Base-by-base conservation (phyloP, 306 rosid species). In the Vigna angularis region DNA sequence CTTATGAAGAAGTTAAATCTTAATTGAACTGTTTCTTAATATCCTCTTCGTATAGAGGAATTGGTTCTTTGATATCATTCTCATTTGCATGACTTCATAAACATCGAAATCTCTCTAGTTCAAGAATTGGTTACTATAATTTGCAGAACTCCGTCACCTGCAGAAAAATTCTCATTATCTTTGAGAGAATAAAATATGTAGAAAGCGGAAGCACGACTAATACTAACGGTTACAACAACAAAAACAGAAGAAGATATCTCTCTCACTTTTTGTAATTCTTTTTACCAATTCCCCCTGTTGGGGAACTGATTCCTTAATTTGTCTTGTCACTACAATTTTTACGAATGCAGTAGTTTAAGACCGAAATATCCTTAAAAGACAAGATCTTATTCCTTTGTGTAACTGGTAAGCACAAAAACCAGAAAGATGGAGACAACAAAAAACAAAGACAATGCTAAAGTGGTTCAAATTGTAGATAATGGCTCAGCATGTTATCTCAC, bases 1-100 rank as follows among this genome's bases (percentile, higher is more conserved):
- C 34, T 30, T 30, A 30, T 0, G 34, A 28, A 28, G 32, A 28
- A 28, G 32, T 28, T 28, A 28, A 28, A 28, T 28, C 32, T 28
- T 3, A 28, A 28, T 28, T 3, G 32, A 26, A 26, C 28, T 26
- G 28, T 26, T 26, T 26, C 28, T 26, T 26, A 26, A 26, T 26
- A 30, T 50, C 72, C 20, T 40, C 10, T 56, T 77, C 18, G 56
- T 20, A 24, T 55, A 66, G 55, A 22, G 4, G 49, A 76, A 64
- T 50, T 36, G 64, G 53, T 52, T 49, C 42, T 40, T 22, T 26
- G 7, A 45, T 13, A 22, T 66, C 44, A 24, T 66, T 66, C 15
- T 42, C 32, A 53, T 66, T 53, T 40, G 45, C 22, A 47, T 62
- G 52, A 62, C 75, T 38, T 40, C 36, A 17, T 5, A 30, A 4